Evolutionary conservation across 78 protist genomes (phyloP).

Genomic region (Protostelium mycophagum): DNA sequence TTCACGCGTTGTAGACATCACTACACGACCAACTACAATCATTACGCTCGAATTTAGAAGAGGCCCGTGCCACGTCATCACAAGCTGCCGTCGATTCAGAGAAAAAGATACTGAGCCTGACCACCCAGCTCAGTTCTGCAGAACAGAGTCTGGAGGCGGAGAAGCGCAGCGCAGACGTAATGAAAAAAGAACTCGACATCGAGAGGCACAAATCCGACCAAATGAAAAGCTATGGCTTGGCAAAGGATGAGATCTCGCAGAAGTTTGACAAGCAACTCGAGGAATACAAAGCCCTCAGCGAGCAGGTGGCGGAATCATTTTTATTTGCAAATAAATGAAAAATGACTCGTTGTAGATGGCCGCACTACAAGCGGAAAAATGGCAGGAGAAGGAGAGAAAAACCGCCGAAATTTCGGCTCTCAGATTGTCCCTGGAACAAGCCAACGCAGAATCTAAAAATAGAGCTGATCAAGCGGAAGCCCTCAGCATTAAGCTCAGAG

Average conservation of each 20-base stretch:
- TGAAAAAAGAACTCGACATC: not conserved
- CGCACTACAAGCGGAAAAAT: not conserved
- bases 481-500: not conserved
- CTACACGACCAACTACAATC: not conserved
- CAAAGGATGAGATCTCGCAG: not conserved
- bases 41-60: not conserved
- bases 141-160: not conserved
- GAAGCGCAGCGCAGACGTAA: not conserved
- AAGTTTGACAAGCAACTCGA: not conserved
- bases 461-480: not conserved
- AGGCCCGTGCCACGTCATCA: not conserved
- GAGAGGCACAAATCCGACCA: not conserved
- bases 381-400: not conserved
- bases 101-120: not conserved
- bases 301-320: not conserved
- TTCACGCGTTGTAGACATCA: not conserved
- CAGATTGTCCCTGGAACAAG: not conserved
- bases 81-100: not conserved
- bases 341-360: not conserved
- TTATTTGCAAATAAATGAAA: too few species aligned
- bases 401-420: not conserved
- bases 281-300: not conserved
- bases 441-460: not conserved
- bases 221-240: not conserved
- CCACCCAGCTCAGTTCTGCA: not conserved